phyloP scores from a whole-genome alignment of 2,329 filamentous ascomycete genomes.

The Calcarisporium arbuscula region DNA sequence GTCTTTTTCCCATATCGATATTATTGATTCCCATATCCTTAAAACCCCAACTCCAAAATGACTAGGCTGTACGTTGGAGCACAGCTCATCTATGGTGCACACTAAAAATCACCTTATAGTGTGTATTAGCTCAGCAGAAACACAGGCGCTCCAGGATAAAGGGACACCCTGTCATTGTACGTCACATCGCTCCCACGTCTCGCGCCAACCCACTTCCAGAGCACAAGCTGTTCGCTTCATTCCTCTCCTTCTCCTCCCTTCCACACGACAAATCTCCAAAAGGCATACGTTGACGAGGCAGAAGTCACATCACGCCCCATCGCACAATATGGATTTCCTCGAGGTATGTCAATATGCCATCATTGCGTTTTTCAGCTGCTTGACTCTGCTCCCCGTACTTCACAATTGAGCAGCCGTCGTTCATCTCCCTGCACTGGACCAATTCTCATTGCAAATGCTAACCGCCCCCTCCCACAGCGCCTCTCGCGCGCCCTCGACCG shows the following conservation, averaged over 20 bases:
- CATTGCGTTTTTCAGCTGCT: neutral
- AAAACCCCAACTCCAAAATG: too few species aligned
- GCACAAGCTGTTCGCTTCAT: too few species aligned
- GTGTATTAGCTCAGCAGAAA: conserved; percentile 11
- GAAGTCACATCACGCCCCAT: too few species aligned
- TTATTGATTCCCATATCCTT: too few species aligned
- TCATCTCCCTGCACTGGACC: neutral
- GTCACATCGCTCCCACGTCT: conserved; percentile 7
- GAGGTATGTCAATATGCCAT: conserved; percentile 26
- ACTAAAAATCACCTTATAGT: too few species aligned
- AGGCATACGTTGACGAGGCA: too few species aligned
- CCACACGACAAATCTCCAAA: too few species aligned
- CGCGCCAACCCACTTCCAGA: conserved; percentile 6
- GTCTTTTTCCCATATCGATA: too few species aligned
- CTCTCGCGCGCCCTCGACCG: conserved; percentile 84
- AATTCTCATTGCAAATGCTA: conserved; percentile 10
- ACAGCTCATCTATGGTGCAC: too few species aligned
- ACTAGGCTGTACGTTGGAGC: too few species aligned
- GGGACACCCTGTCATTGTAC: conserved; percentile 10
- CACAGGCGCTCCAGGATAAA: too few species aligned
- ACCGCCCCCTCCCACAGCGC: conserved; percentile 38
- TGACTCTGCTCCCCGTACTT: neutral
- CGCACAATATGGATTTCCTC: conserved; percentile 38
- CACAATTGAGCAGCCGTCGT: conserved; percentile 2
- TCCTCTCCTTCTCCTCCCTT: neutral